Evolutionary conservation across 2,329 filamentous ascomycete species (phyloP).

Genomic region (Sclerotinia sclerotiorum): DNA sequence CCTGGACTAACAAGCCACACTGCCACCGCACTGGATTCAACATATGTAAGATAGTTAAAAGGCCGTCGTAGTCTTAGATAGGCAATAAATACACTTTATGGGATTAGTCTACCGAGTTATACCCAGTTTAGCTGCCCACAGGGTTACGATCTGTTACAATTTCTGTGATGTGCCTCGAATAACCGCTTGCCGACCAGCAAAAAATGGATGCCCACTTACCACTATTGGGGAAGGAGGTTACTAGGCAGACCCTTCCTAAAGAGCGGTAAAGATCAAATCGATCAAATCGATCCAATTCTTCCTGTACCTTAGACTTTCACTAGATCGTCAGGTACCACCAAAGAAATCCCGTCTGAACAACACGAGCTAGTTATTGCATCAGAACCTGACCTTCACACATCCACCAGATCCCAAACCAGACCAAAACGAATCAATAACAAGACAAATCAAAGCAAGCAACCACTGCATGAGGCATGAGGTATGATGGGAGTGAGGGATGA

Average conservation of each 20-base stretch:
- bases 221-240: neutral
- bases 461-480: conserved; percentile 4
- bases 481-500: neutral
- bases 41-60: neutral
- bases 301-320: conserved; percentile 7
- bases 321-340: conserved; percentile 23
- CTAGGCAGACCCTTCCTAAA: conserved; percentile 8
- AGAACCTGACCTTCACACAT: neutral
- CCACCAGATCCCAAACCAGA: neutral
- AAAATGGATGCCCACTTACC: conserved; percentile 2
- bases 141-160: neutral
- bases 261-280: conserved; percentile 17
- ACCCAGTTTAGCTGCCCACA: neutral
- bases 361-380: conserved; percentile 7
- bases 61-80: neutral
- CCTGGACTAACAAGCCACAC: neutral
- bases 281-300: neutral
- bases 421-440: neutral
- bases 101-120: neutral
- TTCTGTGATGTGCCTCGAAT: conserved; percentile 16
- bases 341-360: conserved; percentile 1
- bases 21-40: conserved; percentile 8
- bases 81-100: neutral
- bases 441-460: neutral
- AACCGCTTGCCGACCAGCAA: conserved; percentile 9